Base-by-base conservation (phyloP, 2,329 filamentous ascomycete species). In the Helotiales sp. region DNA sequence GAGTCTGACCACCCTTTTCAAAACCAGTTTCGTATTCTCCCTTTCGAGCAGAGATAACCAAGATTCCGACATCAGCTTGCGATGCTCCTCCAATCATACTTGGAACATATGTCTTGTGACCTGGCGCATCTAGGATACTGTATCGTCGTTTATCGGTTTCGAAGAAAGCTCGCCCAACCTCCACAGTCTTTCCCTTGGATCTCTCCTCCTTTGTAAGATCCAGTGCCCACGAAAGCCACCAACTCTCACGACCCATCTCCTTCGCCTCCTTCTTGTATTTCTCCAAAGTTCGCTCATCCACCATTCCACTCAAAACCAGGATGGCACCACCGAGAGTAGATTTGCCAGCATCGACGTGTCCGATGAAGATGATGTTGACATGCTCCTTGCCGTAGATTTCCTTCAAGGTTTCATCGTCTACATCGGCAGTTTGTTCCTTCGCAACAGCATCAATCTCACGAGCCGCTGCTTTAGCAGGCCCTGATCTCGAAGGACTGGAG, bases 21-120 rank as follows among this genome's bases (percentile, higher is more conserved):
- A 99, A 99, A 50, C 95, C 95, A 31, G 95, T 98, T 77, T 99
- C 95, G 75, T 98, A 99, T 77, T 99, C 95, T 71, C 95, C 95
- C 81, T 97, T 98, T 71, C 95, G 89, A 40, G 95, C 92, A 52
- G 90, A 96, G 70, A 98, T 97, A 72, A 99, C 95, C 47, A 99
- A 82, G 67, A 97, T 91, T 73, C 95, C 95, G 30, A 99, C 87
- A 74, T 96, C 92, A 49, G 92, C 92, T 76, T 96, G 92, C 12
- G 91, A 93, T 30, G 92, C 92, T 73, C 92, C 92, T 67, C 93
- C 93, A 71, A 99, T 96, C 95, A 99, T 99, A 81, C 89, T 95
- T 48, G 95, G 93, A 17, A 99, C 95, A 67, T 95, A 99, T 2
- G 90, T 97, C 81, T 98, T 98, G 82, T 99, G 93, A 17, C 93